A percentile compares a stretch with the other conserved stretches of the same genome.
Conservation (phyloP, 805 yeast genomes). For the Teunomyces gatunensis region DNA sequence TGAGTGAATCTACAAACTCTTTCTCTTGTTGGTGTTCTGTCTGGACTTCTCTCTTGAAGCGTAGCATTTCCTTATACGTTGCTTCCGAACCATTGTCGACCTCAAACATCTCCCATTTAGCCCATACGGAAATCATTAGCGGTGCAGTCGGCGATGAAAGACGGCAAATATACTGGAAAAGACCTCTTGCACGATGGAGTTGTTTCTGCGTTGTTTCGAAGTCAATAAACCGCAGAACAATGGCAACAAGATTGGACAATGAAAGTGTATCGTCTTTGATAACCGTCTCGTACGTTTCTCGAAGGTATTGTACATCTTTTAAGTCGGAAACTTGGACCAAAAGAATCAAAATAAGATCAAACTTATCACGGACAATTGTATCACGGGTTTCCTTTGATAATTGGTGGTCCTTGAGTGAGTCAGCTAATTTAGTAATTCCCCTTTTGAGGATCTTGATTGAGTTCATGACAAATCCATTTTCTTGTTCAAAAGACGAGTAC, state of each 20-base stretch:
- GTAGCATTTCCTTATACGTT: slow-evolving; percentile 71
- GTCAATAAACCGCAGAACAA: slow-evolving; percentile 53
- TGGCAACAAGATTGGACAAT: slow-evolving; percentile 35
- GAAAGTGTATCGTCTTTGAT: slow-evolving; percentile 43
- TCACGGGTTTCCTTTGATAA: slow-evolving; percentile 11
- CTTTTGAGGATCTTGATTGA: slow-evolving; percentile 31
- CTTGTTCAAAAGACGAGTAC: slow-evolving; percentile 64
- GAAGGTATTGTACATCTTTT: slow-evolving; percentile 14
- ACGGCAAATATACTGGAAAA: slow-evolving; percentile 43
- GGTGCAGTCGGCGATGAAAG: slow-evolving; percentile 19
- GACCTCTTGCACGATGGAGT: slow-evolving; percentile 56
- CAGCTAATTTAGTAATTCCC: slow-evolving; percentile 13
- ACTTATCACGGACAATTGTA: slow-evolving; percentile 21
- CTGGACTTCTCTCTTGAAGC: slow-evolving; percentile 48
- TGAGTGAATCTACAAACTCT: slow-evolving; percentile 14
- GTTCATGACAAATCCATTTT: slow-evolving; percentile 48
- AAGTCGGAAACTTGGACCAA: slow-evolving; percentile 2
- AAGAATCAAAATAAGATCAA: slow-evolving; percentile 16
- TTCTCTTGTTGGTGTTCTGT: slow-evolving; percentile 16
- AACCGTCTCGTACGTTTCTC: slow-evolving; percentile 45
- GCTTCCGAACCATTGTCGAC: slow-evolving; percentile 65
- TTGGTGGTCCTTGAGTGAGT: not conserved
- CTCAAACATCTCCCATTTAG: slow-evolving; percentile 73
- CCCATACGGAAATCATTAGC: slow-evolving; percentile 44
- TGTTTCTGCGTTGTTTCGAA: slow-evolving; percentile 58